Evolutionary conservation across 768 basidiomycete species (phyloP).

Genomic region (Auriscalpium orientale): DNA sequence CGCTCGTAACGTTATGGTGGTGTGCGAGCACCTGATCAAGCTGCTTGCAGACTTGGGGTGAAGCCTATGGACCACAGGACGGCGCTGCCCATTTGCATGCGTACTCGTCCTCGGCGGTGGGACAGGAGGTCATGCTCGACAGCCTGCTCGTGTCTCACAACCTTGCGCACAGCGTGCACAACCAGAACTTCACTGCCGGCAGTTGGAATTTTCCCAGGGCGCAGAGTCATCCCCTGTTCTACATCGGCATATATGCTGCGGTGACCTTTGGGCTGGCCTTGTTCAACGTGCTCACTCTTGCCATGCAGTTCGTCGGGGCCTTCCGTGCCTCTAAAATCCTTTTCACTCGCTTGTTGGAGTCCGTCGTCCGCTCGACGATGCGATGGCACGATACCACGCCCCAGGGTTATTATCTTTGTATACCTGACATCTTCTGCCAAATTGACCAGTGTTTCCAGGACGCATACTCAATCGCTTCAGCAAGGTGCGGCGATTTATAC

Average conservation of each 20-base stretch:
- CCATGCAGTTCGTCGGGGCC: slow-evolving; percentile 57
- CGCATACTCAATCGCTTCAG: slow-evolving; percentile 85
- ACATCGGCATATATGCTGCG: slow-evolving; percentile 57
- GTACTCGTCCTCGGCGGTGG: slow-evolving; percentile 19
- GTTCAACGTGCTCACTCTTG: slow-evolving; percentile 36
- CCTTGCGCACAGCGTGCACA: slow-evolving; percentile 12
- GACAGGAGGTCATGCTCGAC: slow-evolving; percentile 20
- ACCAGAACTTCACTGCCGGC: neutral
- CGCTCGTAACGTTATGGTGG: neutral
- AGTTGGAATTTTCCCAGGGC: slow-evolving; percentile 35
- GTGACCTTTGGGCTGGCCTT: slow-evolving; percentile 47
- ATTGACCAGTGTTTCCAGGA: slow-evolving; percentile 29
- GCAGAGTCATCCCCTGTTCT: slow-evolving; percentile 59
- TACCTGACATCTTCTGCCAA: too few relatives aligned
- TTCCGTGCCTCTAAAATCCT: slow-evolving; percentile 28
- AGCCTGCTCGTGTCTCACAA: slow-evolving; percentile 18
- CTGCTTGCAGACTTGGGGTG: slow-evolving; percentile 45
- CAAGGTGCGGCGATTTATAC: slow-evolving; percentile 32
- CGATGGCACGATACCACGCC: slow-evolving; percentile 82
- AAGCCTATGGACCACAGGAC: slow-evolving; percentile 40
- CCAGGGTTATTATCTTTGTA: slow-evolving; percentile 36
- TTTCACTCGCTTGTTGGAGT: slow-evolving; percentile 49
- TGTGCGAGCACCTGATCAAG: neutral
- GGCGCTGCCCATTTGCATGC: neutral
- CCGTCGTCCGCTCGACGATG: slow-evolving; percentile 77